Percentiles rank a stretch among this genome's conserved stretches.
phyloP scores from a whole-genome alignment of 1,284 basidiomycete species.

The Moesziomyces sp. region DNA sequence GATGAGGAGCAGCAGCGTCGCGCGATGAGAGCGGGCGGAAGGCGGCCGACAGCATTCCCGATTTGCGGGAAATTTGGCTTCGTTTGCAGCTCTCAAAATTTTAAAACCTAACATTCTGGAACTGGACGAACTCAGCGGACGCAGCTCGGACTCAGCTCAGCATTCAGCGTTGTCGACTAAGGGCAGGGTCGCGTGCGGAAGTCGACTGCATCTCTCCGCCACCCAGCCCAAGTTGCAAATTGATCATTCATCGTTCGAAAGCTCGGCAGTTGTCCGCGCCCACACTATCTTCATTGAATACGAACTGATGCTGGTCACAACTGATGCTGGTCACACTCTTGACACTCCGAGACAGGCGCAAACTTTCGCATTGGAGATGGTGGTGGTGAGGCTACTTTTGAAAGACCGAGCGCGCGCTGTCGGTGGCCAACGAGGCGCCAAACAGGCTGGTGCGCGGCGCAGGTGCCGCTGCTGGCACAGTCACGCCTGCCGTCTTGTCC shows the following conservation, averaged over 20 bases:
- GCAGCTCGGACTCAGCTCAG: constrained; percentile 1
- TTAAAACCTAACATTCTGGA: not conserved
- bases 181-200: not conserved
- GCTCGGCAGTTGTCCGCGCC: not conserved
- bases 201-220: not conserved
- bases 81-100: too few relatives aligned
- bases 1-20: constrained; percentile 1
- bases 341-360: too few relatives aligned
- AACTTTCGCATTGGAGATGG: not conserved
- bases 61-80: constrained; percentile 6
- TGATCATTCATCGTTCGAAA: not conserved
- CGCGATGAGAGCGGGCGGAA: constrained; percentile 6
- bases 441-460: constrained; percentile 31
- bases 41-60: constrained; percentile 14
- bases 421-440: constrained; percentile 30
- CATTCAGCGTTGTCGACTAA: too few relatives aligned
- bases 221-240: not conserved
- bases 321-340: too few relatives aligned
- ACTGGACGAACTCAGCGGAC: not conserved
- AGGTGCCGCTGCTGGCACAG: constrained; percentile 12
- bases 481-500: constrained; percentile 23
- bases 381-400: constrained; percentile 14
- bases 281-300: not conserved
- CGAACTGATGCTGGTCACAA: too few relatives aligned
- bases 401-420: constrained; percentile 42